Percentiles rank a stretch among this genome's conserved stretches.
Evolutionary conservation across 1,139 yeast species (phyloP).

Genomic region (Pneumocystis sp.): DNA sequence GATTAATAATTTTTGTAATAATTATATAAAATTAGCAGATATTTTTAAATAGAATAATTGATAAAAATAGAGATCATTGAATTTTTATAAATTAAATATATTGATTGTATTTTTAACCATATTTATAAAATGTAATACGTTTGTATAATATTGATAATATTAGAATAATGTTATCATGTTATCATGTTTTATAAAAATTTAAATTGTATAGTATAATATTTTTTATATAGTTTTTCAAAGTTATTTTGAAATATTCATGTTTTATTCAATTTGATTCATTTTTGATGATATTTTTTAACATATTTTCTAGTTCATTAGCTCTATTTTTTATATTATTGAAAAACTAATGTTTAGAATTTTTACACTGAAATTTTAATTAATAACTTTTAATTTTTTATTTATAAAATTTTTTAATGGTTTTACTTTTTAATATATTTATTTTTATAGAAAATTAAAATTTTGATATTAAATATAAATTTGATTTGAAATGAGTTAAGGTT

Average conservation of each 20-base stretch:
- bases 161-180: neutral
- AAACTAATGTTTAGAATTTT: no score
- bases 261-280: neutral
- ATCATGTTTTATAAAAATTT: neutral
- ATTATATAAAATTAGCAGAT: neutral
- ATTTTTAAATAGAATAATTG: neutral
- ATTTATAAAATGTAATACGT: neutral
- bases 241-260: neutral
- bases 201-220: neutral
- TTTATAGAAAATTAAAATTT: slow-evolving; percentile 27
- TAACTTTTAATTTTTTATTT: neutral
- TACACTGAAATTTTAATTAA: no score
- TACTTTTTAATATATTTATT: slow-evolving; percentile 25
- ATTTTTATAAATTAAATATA: neutral
- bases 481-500: slow-evolving; percentile 30
- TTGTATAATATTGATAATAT: neutral
- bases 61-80: no score
- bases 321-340: no score
- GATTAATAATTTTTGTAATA: neutral
- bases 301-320: slow-evolving; percentile 34
- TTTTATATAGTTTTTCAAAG: neutral
- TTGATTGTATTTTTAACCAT: neutral
- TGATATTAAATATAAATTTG: slow-evolving; percentile 21
- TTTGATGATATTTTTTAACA: slow-evolving; percentile 23
- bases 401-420: slow-evolving; percentile 19